Conservation (phyloP, 129 eudicot species). For the sunflower (Helianthus annuus) region DNA sequence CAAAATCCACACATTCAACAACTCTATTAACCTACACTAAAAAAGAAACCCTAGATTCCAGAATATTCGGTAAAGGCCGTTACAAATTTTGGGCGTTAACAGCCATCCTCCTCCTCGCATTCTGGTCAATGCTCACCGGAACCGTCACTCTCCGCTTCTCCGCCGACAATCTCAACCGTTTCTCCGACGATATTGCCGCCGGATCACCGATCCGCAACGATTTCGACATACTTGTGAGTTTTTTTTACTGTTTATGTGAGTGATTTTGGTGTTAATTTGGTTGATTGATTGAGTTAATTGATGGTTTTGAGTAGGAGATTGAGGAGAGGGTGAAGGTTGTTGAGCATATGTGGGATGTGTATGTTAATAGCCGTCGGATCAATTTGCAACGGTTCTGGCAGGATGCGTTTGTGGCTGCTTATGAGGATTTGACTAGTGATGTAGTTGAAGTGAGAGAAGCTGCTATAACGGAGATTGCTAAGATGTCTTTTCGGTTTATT, state of each 20-base stretch:
- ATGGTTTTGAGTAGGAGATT: slow-evolving; percentile 54
- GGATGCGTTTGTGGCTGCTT: slow-evolving; percentile 94
- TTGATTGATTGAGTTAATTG: slow-evolving; percentile 26
- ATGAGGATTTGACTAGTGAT: slow-evolving; percentile 82
- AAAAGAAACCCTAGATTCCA: slow-evolving; percentile 47
- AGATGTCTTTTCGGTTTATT: slow-evolving; percentile 66
- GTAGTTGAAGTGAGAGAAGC: slow-evolving; percentile 56
- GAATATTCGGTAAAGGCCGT: slow-evolving; percentile 62
- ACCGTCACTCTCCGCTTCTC: slow-evolving; percentile 89
- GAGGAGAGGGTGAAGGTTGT: slow-evolving; percentile 95
- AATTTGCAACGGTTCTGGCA: slow-evolving; percentile 80
- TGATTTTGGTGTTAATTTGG: not conserved
- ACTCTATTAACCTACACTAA: slow-evolving; percentile 35
- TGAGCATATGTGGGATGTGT: slow-evolving; percentile 96
- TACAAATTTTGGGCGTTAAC: slow-evolving; percentile 83
- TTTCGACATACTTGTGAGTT: slow-evolving; percentile 74
- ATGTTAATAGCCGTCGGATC: slow-evolving; percentile 65
- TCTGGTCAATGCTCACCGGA: slow-evolving; percentile 89
- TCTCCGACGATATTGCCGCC: slow-evolving; percentile 48
- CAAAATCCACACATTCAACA: slow-evolving; percentile 62
- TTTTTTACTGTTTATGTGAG: not conserved
- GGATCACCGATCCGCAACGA: slow-evolving; percentile 53
- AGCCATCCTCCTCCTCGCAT: slow-evolving; percentile 76
- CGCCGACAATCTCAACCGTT: slow-evolving; percentile 63
- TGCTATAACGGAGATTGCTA: slow-evolving; percentile 82